Conservation (phyloP, 495 filamentous ascomycete species). For the Halenospora varia region DNA sequence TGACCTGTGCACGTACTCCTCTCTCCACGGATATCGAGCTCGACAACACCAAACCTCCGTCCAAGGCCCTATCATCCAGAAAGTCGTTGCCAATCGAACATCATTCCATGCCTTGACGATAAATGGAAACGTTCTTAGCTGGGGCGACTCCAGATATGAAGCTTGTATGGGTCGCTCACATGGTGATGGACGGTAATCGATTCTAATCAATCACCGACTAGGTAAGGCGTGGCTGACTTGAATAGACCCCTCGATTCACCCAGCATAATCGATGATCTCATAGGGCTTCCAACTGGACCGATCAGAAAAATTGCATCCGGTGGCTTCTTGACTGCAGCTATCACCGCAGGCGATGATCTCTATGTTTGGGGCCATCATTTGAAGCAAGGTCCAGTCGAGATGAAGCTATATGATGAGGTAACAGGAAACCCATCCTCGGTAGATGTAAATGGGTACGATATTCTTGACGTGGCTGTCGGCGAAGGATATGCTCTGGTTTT, state of each 20-base stretch:
- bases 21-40: slow-evolving; percentile 2
- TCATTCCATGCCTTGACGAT: slow-evolving; percentile 48
- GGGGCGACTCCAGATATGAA: slow-evolving; percentile 55
- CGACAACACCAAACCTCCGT: neutral
- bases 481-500: slow-evolving; percentile 53
- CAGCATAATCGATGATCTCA: slow-evolving; percentile 40
- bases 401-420: slow-evolving; percentile 26
- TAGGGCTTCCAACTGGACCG: slow-evolving; percentile 43
- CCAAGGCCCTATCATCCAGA: neutral
- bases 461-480: slow-evolving; percentile 57
- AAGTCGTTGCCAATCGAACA: slow-evolving; percentile 46
- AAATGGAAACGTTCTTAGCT: slow-evolving; percentile 49
- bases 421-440: slow-evolving; percentile 32
- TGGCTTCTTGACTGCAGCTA: slow-evolving; percentile 52
- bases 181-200: slow-evolving; percentile 29
- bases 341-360: slow-evolving; percentile 53
- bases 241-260: too few species aligned
- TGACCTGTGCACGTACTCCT: slow-evolving; percentile 2
- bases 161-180: slow-evolving; percentile 43
- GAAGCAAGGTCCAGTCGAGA: too few species aligned
- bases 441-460: slow-evolving; percentile 37
- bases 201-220: too few species aligned
- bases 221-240: too few species aligned
- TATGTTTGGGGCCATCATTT: slow-evolving; percentile 59
- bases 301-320: slow-evolving; percentile 50